Base-by-base conservation (phyloP, 1,284 basidiomycete genomes). In the Leccinum subfulvum region DNA sequence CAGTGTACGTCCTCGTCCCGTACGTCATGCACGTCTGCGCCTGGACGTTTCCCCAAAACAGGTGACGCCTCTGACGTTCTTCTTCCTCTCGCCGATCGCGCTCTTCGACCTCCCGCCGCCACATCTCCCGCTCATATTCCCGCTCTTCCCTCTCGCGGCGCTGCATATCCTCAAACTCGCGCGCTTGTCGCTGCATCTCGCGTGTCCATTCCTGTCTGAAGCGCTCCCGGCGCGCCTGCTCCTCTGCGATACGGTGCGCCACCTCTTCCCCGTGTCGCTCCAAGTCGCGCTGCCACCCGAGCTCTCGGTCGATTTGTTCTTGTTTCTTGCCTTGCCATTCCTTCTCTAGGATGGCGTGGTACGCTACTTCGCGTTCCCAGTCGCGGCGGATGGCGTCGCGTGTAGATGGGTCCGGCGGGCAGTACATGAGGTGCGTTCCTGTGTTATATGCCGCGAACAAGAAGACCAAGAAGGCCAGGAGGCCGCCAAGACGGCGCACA, bases 1-100 rank as follows among this genome's bases (percentile, higher is more conserved):
- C 73, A 4, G 65, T 63, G n/a, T 73, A 74, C 49, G 67, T 66
- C 58, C 68, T 69, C 1, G 73, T 72, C 0, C 61, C 70, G 26
- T 67, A 74, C 0, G 65, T 66, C 10, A 59, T 69, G 61, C 73
- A 73, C 2, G 35, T 21, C 39, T 64, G 72, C 14, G 58, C 41
- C 21, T 65, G 55, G 2, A 74, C 62, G 3, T 59, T 9, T 1
- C 47, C 65, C 73, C 70, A 71, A 28, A 57, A 70, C 70, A 71
- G 65, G 35, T 65, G 57, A 33, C 52, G 62, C 28, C 18, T 64
- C 44, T 64, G 66, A 1, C 70, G 68, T 26, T 67, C 71, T 13
- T 70, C 66, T 41, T 71, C 69, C 56, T 72, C 73, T 4, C 57
- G 71, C 26, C n/a, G 54, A 23, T 60, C 35, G 1, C 69, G 72